phyloP scores from a whole-genome alignment of 495 filamentous ascomycete species.

The Xylaria nigripes region DNA sequence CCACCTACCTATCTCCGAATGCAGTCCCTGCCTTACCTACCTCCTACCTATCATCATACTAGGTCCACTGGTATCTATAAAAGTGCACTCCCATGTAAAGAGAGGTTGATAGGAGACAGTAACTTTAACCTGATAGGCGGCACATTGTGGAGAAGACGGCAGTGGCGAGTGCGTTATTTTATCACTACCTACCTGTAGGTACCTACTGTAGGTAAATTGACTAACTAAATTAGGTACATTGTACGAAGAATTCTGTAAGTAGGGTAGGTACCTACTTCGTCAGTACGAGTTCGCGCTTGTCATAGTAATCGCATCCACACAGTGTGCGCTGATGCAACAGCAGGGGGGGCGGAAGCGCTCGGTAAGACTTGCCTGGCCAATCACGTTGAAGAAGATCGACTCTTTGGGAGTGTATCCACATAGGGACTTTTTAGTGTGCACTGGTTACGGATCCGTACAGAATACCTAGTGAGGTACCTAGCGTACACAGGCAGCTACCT shows the following conservation, averaged over 20 bases:
- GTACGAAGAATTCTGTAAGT: background rate
- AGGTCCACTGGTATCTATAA: too few species aligned
- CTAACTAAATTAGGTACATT: background rate
- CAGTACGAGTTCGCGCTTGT: background rate
- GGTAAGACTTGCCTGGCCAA: constrained; percentile 2
- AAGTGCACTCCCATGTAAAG: too few species aligned
- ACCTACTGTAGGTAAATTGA: background rate
- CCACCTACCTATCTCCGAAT: background rate
- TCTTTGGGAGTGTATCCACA: constrained; percentile 16
- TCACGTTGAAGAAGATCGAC: constrained; percentile 6
- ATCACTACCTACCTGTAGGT: background rate
- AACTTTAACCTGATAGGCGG: too few species aligned
- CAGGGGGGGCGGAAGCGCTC: constrained; percentile 9
- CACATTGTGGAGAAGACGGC: background rate
- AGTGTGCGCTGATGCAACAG: background rate
- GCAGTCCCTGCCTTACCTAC: too few species aligned
- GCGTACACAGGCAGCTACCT: background rate
- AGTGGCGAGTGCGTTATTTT: constrained; percentile 5
- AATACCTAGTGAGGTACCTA: too few species aligned
- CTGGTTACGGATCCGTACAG: too few species aligned
- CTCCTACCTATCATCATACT: background rate
- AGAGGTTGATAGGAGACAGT: too few species aligned
- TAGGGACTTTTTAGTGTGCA: constrained; percentile 6
- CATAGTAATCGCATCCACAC: constrained; percentile 13
- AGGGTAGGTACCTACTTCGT: background rate